Conservation (phyloP, 2,329 filamentous ascomycete genomes). For the Phoma sp. region DNA sequence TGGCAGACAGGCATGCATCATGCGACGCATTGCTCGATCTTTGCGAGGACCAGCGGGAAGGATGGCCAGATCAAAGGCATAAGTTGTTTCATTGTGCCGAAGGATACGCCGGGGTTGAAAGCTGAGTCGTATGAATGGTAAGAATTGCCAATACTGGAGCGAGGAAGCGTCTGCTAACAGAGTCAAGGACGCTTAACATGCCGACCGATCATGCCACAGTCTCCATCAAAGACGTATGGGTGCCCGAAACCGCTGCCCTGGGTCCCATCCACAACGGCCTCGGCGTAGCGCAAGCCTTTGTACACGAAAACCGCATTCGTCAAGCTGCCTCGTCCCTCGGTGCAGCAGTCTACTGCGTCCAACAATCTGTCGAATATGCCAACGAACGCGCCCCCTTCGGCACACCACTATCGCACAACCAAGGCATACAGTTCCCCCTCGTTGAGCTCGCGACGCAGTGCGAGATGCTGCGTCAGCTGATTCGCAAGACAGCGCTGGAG, state of each 20-base stretch:
- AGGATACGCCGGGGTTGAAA: constrained; percentile 59
- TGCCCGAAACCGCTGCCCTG: constrained; percentile 61
- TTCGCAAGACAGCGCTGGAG: constrained; percentile 66
- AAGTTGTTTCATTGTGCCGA: constrained; percentile 67
- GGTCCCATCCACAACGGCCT: constrained; percentile 63
- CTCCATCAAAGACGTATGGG: constrained; percentile 63
- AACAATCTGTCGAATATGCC: constrained; percentile 64
- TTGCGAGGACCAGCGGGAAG: constrained; percentile 64
- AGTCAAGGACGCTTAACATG: constrained; percentile 67
- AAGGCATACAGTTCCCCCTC: constrained; percentile 70
- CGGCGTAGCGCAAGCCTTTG: constrained; percentile 69
- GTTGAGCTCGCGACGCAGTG: constrained; percentile 68
- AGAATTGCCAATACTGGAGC: not conserved
- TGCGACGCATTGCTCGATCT: constrained; percentile 68
- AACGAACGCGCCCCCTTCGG: constrained; percentile 63
- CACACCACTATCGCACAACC: constrained; percentile 64
- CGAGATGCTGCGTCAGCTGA: constrained; percentile 68
- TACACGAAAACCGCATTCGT: constrained; percentile 71
- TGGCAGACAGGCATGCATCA: constrained; percentile 71
- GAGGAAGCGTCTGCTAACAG: constrained; percentile 8
- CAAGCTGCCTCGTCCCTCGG: constrained; percentile 68
- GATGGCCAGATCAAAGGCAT: constrained; percentile 64
- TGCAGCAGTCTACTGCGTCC: constrained; percentile 66
- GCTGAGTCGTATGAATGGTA: constrained; percentile 66
- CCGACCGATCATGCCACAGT: constrained; percentile 71